Base-by-base conservation (phyloP, 441 rosid species). In the Daphne laureola region DNA sequence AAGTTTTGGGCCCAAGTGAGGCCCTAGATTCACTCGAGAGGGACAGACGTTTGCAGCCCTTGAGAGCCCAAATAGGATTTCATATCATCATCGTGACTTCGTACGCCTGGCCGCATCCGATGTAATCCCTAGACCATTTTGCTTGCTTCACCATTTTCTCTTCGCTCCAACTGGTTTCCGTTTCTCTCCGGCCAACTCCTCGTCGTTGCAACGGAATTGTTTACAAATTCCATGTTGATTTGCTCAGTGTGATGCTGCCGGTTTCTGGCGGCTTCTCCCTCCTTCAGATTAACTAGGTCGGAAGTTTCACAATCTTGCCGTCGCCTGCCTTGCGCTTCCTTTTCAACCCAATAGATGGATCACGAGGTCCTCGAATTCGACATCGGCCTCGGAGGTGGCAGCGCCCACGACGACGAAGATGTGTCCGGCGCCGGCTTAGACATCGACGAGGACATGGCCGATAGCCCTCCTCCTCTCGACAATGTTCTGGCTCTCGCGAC, bases 311-410 rank as follows among this genome's bases (percentile, higher is more conserved):
- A 59, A 46, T 49, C 12, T 18, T 45, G 12, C 40, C 51, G 44
- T 14, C 40, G 36, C 18, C 14, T 31, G 16, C 31, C 43, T 51
- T 44, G 53, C 43, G 53, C 0, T 5, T 31, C 23, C 5, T 12
- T n/a, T 9, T 41, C 51, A 17, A 25, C 43, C 17, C 43, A 26
- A 17, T 45, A 40, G 17, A 90, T 90, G 96, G 94, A 90, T 58
- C 79, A 73, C 59, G 96, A 81, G 73, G 84, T 81, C 47, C 80
- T 90, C 42, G 95, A 83, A 66, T 90, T 87, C 65, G 98, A 87
- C 66, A 86, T 90, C 61, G 86, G 84, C 36, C 61, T 83, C 48
- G 78, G 73, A 50, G 81, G 83, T 41, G 66, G 72, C 53, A 67
- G 70, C 43, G 82, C 67, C 21, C 73, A 72, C 50, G 87, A 73